Conservation (phyloP, 805 yeast genomes). For the Clavispora phyllophila region DNA sequence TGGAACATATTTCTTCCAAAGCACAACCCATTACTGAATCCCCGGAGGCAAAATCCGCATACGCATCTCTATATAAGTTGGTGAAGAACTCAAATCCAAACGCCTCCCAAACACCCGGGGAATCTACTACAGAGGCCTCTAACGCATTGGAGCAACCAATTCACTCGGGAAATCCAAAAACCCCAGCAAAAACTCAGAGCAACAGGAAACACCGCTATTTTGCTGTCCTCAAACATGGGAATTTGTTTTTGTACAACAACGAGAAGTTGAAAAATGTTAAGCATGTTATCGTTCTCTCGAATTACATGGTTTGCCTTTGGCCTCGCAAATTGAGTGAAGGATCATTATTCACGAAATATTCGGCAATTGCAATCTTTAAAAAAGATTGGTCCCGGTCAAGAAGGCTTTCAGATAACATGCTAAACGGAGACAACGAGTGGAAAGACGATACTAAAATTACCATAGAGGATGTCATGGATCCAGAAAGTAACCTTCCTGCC, state of each 20-base stretch:
- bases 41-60: constrained; percentile 48
- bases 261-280: constrained; percentile 59
- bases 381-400: constrained; percentile 30
- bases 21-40: constrained; percentile 40
- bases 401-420: constrained; percentile 16
- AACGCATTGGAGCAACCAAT: background rate
- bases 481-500: constrained; percentile 18
- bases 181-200: constrained; percentile 12
- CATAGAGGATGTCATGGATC: constrained; percentile 21
- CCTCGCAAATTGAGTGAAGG: constrained; percentile 74
- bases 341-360: constrained; percentile 71
- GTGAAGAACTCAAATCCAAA: constrained; percentile 31
- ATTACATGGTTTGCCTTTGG: constrained; percentile 75
- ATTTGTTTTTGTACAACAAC: constrained; percentile 77
- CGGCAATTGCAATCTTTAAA: constrained; percentile 70
- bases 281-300: constrained; percentile 73
- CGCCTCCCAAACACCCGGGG: background rate
- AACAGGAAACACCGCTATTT: constrained; percentile 55
- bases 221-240: constrained; percentile 80
- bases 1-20: constrained; percentile 44
- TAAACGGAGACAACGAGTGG: constrained; percentile 6
- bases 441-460: constrained; percentile 13
- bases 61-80: constrained; percentile 54
- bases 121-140: background rate
- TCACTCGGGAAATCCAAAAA: background rate